phyloP scores from a whole-genome alignment of 1,139 yeast species.

The Suhomyces ambrosiae region DNA sequence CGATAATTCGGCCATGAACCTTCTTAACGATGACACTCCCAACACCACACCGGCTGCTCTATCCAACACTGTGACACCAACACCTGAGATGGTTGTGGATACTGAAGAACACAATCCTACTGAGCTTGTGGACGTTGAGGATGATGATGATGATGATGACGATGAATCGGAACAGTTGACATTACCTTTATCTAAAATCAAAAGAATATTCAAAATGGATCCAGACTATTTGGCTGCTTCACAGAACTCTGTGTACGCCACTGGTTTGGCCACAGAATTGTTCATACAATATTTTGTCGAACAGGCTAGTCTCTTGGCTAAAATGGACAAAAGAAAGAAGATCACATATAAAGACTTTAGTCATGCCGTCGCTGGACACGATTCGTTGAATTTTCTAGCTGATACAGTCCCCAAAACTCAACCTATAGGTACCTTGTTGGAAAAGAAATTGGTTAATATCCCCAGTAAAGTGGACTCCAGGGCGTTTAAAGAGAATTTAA shows the following conservation, averaged over 20 bases:
- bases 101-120: slow-evolving; percentile 5
- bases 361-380: slow-evolving; percentile 66
- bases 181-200: slow-evolving; percentile 80
- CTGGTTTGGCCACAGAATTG: slow-evolving; percentile 85
- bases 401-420: slow-evolving; percentile 70
- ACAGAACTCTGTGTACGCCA: slow-evolving; percentile 76
- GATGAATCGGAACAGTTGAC: slow-evolving; percentile 26
- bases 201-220: slow-evolving; percentile 81
- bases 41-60: slow-evolving; percentile 12
- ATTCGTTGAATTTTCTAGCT: slow-evolving; percentile 65
- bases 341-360: slow-evolving; percentile 76
- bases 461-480: slow-evolving; percentile 10
- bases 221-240: slow-evolving; percentile 79
- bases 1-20: slow-evolving; percentile 5
- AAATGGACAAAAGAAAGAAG: slow-evolving; percentile 70
- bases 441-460: slow-evolving; percentile 46
- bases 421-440: slow-evolving; percentile 54
- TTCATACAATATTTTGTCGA: slow-evolving; percentile 80
- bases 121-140: slow-evolving; percentile 18
- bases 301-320: slow-evolving; percentile 72
- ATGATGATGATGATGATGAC: slow-evolving; percentile 21
- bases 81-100: slow-evolving; percentile 9
- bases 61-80: slow-evolving; percentile 13
- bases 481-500: slow-evolving; percentile 8
- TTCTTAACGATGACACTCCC: slow-evolving; percentile 11